Percentiles rank a stretch among this genome's conserved stretches.
phyloP scores from a whole-genome alignment of 441 rosid genomes.

The Pelargonium citronellum region DNA sequence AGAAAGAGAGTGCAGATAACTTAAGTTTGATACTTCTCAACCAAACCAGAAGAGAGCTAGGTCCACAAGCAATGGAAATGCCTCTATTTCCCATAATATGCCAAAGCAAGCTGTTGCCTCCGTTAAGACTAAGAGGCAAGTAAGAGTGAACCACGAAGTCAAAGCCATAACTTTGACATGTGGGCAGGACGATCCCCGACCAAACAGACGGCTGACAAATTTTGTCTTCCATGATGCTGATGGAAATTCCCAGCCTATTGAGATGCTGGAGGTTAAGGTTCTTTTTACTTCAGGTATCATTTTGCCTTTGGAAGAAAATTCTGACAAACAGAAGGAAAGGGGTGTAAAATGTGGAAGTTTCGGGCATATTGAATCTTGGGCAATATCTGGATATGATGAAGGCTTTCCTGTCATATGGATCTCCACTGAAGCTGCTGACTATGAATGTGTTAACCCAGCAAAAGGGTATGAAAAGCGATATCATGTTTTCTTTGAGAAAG shows the following conservation, averaged over 20 bases:
- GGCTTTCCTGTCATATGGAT: slow-evolving; percentile 71
- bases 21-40: neutral
- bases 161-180: slow-evolving; percentile 29
- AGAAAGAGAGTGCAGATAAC: neutral
- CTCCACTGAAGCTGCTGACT: slow-evolving; percentile 61
- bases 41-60: slow-evolving; percentile 18
- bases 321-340: slow-evolving; percentile 36
- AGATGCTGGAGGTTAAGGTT: slow-evolving; percentile 62
- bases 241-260: slow-evolving; percentile 46
- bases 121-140: slow-evolving; percentile 18
- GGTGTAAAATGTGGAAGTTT: slow-evolving; percentile 53
- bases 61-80: slow-evolving; percentile 1
- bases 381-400: slow-evolving; percentile 75
- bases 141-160: slow-evolving; percentile 21
- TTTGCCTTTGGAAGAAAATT: slow-evolving; percentile 43
- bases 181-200: slow-evolving; percentile 33
- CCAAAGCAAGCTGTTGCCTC: slow-evolving; percentile 27
- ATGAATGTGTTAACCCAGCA: slow-evolving; percentile 60
- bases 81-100: slow-evolving; percentile 15
- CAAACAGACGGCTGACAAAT: slow-evolving; percentile 60
- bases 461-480: slow-evolving; percentile 41
- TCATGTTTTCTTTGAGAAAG: slow-evolving; percentile 56
- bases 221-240: slow-evolving; percentile 46
- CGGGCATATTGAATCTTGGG: slow-evolving; percentile 63
- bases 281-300: slow-evolving; percentile 55